A percentile compares a stretch with the other conserved stretches of the same genome.
These are phyloP conservation scores for Aphanomyces cochlioides DNA, from an alignment of 352 stramenopile species.

Conservation along the genomic window DNA sequence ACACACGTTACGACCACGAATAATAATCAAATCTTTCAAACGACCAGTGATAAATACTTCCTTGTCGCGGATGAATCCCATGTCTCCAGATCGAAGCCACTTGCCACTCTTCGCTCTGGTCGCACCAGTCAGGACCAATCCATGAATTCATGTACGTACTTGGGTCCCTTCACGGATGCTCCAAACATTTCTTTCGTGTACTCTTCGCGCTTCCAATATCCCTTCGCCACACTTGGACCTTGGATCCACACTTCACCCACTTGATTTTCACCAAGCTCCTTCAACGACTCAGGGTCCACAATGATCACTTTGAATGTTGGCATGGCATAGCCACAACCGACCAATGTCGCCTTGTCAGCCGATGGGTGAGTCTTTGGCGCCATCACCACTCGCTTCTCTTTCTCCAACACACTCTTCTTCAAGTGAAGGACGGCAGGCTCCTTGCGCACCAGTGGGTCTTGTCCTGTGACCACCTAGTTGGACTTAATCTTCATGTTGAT, in stretches of 20 bases:
- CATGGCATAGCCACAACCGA: slow-evolving; percentile 4
- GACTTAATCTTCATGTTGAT: not conserved
- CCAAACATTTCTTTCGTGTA: slow-evolving; percentile 52
- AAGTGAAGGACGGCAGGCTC: not conserved
- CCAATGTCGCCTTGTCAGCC: slow-evolving; percentile 34
- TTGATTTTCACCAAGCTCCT: not conserved
- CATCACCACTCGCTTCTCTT: not conserved
- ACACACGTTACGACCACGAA: slow-evolving; percentile 72
- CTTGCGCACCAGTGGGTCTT: not conserved
- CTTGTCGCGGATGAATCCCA: slow-evolving; percentile 60
- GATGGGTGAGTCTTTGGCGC: not conserved
- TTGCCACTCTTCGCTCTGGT: slow-evolving; percentile 5
- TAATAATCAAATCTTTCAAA: slow-evolving; percentile 82
- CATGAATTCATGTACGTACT: slow-evolving; percentile 37
- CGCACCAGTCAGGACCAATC: not conserved
- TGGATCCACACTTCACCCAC: slow-evolving; percentile 7
- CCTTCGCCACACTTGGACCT: not conserved
- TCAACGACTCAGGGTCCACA: not conserved
- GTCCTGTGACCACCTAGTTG: not conserved
- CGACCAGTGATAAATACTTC: slow-evolving; percentile 74
- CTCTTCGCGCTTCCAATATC: slow-evolving; percentile 9
- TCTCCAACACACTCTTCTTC: not conserved
- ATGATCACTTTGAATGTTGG: not conserved
- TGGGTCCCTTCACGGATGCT: slow-evolving; percentile 35
- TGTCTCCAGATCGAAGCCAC: slow-evolving; percentile 60